phyloP scores from a whole-genome alignment of 2,329 filamentous ascomycete species.

The Ophiostoma sp. region DNA sequence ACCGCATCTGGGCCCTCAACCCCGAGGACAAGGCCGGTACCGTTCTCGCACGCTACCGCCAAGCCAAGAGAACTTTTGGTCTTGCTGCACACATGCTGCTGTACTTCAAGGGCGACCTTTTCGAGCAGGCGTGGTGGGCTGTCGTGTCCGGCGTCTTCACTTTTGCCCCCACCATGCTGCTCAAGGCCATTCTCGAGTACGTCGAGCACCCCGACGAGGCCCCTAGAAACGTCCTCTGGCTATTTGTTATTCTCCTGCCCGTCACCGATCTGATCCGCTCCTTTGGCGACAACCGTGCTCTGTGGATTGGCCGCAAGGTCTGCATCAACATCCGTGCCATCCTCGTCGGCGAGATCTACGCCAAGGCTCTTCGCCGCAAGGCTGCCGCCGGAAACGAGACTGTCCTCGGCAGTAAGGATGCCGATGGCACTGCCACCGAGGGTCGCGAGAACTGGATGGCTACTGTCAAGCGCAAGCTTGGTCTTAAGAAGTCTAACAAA shows the following conservation, averaged over 20 bases:
- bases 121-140: conserved; percentile 76
- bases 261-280: conserved; percentile 77
- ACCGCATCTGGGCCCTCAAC: conserved; percentile 86
- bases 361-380: conserved; percentile 87
- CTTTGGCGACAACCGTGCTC: conserved; percentile 73
- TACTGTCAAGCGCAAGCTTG: conserved; percentile 53
- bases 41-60: conserved; percentile 77
- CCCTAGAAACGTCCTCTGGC: conserved; percentile 85
- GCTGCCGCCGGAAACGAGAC: conserved; percentile 74
- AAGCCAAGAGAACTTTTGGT: conserved; percentile 73
- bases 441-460: conserved; percentile 41
- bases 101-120: conserved; percentile 72
- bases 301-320: conserved; percentile 91
- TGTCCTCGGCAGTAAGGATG: conserved; percentile 56
- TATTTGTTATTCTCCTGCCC: conserved; percentile 88
- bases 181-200: conserved; percentile 88
- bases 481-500: conserved; percentile 47
- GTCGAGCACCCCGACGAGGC: conserved; percentile 75
- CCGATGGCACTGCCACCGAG: conserved; percentile 37
- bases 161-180: conserved; percentile 83
- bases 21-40: conserved; percentile 80
- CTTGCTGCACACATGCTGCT: conserved; percentile 75
- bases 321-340: conserved; percentile 91
- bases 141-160: conserved; percentile 74
- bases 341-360: conserved; percentile 95